phyloP scores from a whole-genome alignment of 495 filamentous ascomycete genomes.

The Penicillium simplicissimum region DNA sequence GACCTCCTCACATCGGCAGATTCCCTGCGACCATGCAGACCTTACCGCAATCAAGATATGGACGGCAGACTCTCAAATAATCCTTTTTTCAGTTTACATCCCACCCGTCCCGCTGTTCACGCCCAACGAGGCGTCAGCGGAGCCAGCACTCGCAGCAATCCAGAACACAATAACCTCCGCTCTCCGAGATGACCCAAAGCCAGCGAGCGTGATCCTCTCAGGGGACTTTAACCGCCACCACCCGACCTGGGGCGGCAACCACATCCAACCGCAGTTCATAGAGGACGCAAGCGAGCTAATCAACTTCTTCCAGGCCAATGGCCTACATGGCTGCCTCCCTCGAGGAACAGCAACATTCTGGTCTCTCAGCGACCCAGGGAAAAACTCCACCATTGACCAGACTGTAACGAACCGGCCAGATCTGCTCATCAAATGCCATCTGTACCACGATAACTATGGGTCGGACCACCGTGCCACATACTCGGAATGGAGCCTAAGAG shows the following conservation, averaged over 20 bases:
- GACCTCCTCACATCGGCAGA: neutral
- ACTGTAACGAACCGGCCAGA: constrained; percentile 20
- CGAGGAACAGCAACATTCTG: constrained; percentile 20
- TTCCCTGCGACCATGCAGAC: constrained; percentile 22
- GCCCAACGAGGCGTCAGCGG: neutral
- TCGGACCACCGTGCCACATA: constrained; percentile 23
- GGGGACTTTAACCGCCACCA: constrained; percentile 32
- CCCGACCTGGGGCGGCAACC: constrained; percentile 23
- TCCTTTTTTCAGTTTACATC: neutral
- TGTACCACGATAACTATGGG: constrained; percentile 26
- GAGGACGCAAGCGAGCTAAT: constrained; percentile 25
- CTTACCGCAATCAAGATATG: constrained; percentile 14
- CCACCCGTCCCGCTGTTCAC: neutral
- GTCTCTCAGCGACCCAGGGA: constrained; percentile 21
- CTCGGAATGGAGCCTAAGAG: constrained; percentile 25
- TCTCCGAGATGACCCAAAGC: neutral
- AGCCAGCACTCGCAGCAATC: neutral
- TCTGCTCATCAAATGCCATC: constrained; percentile 18
- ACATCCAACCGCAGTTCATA: constrained; percentile 19
- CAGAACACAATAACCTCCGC: neutral
- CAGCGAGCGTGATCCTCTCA: constrained; percentile 12
- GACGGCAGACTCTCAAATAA: neutral
- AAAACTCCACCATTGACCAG: constrained; percentile 23
- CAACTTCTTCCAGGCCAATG: constrained; percentile 22
- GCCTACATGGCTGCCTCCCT: constrained; percentile 19